These are phyloP conservation scores for Thielaviopsis cerberus DNA, from an alignment of 2,329 filamentous ascomycete genomes.

Conservation along the genomic window DNA sequence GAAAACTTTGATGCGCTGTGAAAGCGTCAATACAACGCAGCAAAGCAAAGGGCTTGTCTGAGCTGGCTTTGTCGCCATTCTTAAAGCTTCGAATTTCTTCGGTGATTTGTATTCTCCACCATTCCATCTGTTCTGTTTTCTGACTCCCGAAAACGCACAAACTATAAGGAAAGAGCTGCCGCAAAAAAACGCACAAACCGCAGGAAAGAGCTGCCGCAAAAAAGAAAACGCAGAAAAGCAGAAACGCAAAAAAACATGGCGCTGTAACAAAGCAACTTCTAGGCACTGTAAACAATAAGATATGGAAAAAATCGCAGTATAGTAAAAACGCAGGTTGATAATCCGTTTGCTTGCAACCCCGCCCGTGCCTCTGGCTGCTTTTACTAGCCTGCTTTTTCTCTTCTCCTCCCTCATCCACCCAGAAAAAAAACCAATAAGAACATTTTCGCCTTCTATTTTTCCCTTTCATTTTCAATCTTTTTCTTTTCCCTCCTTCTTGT, in stretches of 20 bases:
- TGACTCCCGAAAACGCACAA: background rate
- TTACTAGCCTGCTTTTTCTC: conserved; percentile 4
- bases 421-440: conserved; percentile 1
- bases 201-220: background rate
- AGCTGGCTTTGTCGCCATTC: background rate
- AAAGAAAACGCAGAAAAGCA: background rate
- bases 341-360: conserved; percentile 7
- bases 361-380: conserved; percentile 8
- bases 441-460: background rate
- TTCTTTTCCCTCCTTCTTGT: conserved; percentile 13
- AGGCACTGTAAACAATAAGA: background rate
- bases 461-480: conserved; percentile 7
- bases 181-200: background rate
- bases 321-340: background rate
- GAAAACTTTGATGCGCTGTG: background rate
- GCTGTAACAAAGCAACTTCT: no score
- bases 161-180: no score
- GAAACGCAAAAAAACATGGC: no score
- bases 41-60: background rate
- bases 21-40: background rate
- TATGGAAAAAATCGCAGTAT: background rate
- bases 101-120: background rate
- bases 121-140: background rate
- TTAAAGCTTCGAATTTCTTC: background rate
- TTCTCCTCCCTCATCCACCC: conserved; percentile 12